Evolutionary conservation across 129 eudicot species (phyloP), one percentile per base, ranked within the genome.

Genomic region (Chrysanthemum seticuspe): DNA sequence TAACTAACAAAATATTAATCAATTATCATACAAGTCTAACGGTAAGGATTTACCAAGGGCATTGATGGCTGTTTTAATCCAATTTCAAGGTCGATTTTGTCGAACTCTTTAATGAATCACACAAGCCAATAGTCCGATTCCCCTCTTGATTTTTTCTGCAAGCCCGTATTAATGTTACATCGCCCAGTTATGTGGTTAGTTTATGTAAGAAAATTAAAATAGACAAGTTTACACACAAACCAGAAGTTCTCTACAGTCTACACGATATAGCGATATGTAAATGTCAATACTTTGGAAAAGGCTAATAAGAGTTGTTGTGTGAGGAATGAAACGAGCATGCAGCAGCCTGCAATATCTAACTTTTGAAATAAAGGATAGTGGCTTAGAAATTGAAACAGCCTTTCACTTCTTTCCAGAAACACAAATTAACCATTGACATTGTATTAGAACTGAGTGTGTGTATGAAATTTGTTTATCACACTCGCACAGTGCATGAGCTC

Each of bases 391-490:
- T 40, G 10, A 40, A 40, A 40, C 47, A 45, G 15, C 70, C 54
- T 66, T 31, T 10, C 56, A 66, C 54, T 66, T 66, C 13, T 15
- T 8, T 44, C 70, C 9, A 65, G 31, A 65, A 65, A 15, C 14
- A 44, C 23, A 44, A 10, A n/a, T 19, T 66, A 27, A 44, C 14
- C 19, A 53, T 53, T 16, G 34, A 45, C 16, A 66, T 45, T 69
- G 47, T 13, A 13, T 53, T 53, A 53, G 58, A 53, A 40, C 8
- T 7, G 47, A 7, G 10, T 40, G 47, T 40, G 47, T 40, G 10
- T 8, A 1, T 10, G 10, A 6, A 6, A 40, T 40, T 6, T 7
- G 47, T 40, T 40, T 2, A 40, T 40, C 47, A 40, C 47, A 8
- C 47, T 40, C 10, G 2, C 47, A 40, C 47, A 7, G 47, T 40